A percentile compares a stretch with the other conserved stretches of the same genome.
These are phyloP conservation scores for Parachaetomium inaequale DNA, from an alignment of 495 filamentous ascomycete species.

Conservation along the genomic window DNA sequence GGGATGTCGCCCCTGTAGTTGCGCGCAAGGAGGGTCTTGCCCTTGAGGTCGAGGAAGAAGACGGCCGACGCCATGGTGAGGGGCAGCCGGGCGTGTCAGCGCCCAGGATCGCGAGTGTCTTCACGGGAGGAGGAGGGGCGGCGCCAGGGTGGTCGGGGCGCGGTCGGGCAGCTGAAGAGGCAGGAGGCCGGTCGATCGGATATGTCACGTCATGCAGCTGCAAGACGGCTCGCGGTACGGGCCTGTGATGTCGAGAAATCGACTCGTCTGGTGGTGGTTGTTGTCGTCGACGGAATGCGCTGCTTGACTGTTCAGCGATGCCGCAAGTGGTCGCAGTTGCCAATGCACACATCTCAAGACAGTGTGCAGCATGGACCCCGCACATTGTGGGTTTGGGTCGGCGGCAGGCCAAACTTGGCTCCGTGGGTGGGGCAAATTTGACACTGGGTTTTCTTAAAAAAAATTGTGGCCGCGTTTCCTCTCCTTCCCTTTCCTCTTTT, in stretches of 20 bases:
- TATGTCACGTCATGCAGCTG: background rate
- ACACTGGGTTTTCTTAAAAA: conserved; percentile 9
- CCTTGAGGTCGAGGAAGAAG: conserved; percentile 99
- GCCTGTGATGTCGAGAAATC: no score
- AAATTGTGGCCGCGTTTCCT: background rate
- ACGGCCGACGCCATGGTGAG: conserved; percentile 88
- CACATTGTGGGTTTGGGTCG: background rate
- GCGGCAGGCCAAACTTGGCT: conserved; percentile 28
- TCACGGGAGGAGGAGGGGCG: background rate
- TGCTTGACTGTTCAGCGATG: no score
- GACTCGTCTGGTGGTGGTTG: no score
- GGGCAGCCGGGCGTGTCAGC: conserved; percentile 11
- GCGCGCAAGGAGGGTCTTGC: conserved; percentile 98
- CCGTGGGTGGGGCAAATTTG: conserved; percentile 19
- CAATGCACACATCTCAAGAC: no score
- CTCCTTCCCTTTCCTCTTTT: conserved; percentile 32
- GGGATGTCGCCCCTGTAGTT: conserved; percentile 99
- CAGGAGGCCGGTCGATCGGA: background rate
- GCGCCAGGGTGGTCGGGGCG: background rate
- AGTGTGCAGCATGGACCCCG: no score
- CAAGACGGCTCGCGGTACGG: no score
- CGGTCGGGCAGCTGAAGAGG: background rate
- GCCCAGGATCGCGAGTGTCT: background rate
- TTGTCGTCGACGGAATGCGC: no score
- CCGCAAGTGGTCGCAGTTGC: no score